phyloP scores from a whole-genome alignment of 768 basidiomycete genomes.

The Lyophyllum shimeji region DNA sequence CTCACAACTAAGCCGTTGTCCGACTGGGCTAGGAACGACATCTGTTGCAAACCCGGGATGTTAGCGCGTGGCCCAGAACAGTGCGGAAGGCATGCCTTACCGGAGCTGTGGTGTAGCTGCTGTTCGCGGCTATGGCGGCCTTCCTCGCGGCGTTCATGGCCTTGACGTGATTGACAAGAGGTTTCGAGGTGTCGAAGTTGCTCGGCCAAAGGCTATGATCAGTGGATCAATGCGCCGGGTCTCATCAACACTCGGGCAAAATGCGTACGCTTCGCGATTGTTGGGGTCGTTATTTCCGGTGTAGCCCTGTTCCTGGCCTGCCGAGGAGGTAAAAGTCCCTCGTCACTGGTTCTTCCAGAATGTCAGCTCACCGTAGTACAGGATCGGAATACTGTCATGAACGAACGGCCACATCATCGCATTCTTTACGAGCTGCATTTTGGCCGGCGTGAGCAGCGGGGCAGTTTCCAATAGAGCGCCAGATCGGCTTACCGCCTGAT shows the following conservation, averaged over 20 bases:
- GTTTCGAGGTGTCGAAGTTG: constrained; percentile 47
- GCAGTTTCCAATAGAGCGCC: background rate
- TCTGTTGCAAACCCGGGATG: constrained; percentile 24
- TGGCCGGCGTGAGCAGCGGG: background rate
- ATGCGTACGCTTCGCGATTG: constrained; percentile 59
- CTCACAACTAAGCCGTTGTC: constrained; percentile 46
- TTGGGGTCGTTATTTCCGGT: constrained; percentile 54
- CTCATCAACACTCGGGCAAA: background rate
- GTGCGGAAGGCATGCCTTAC: constrained; percentile 27
- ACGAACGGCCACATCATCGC: constrained; percentile 65
- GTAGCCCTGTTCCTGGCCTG: constrained; percentile 63
- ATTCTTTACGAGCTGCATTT: constrained; percentile 39
- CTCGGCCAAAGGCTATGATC: constrained; percentile 57
- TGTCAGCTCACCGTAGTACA: constrained; percentile 53
- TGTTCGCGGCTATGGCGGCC: constrained; percentile 41
- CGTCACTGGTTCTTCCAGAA: background rate
- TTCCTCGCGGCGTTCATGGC: constrained; percentile 55
- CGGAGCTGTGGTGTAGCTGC: constrained; percentile 44
- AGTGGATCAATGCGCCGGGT: background rate
- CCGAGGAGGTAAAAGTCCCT: background rate
- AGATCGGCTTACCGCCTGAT: constrained; percentile 35
- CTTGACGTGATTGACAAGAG: constrained; percentile 45
- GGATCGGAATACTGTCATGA: constrained; percentile 67
- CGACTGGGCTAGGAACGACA: constrained; percentile 42
- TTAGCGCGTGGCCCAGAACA: too few species aligned